Percentiles rank a stretch among this genome's conserved stretches.
These are phyloP conservation scores for Anthostomella pinea DNA, from an alignment of 2,329 filamentous ascomycete species.

Conservation along the genomic window DNA sequence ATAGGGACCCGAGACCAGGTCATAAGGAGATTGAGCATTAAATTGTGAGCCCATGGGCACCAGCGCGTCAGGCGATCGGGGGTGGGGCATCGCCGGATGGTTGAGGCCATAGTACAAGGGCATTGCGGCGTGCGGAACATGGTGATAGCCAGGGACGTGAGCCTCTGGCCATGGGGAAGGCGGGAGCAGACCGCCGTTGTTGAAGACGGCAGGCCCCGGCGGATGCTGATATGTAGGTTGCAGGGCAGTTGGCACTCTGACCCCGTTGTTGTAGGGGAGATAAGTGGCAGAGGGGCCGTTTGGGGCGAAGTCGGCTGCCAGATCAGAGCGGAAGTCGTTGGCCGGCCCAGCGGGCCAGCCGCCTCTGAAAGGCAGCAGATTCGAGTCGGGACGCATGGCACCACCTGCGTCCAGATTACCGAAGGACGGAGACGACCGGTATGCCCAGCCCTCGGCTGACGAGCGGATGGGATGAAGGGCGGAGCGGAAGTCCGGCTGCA, in stretches of 20 bases:
- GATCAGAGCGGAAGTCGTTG: constrained; percentile 17
- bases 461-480: constrained; percentile 15
- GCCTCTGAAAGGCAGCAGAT: constrained; percentile 11
- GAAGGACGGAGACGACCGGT: constrained; percentile 14
- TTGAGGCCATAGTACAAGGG: constrained; percentile 35
- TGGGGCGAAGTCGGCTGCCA: constrained; percentile 27
- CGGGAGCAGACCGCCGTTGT: constrained; percentile 37
- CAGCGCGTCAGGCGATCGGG: constrained; percentile 26
- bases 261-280: constrained; percentile 26
- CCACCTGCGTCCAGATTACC: constrained; percentile 15
- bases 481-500: constrained; percentile 22
- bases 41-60: constrained; percentile 23
- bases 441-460: constrained; percentile 21
- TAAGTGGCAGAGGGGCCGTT: constrained; percentile 23
- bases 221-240: constrained; percentile 36
- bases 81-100: constrained; percentile 18
- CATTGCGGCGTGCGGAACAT: constrained; percentile 30
- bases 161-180: constrained; percentile 38
- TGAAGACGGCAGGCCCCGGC: constrained; percentile 39
- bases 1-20: constrained; percentile 16
- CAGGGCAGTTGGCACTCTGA: constrained; percentile 29
- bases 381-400: constrained; percentile 17
- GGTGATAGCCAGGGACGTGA: constrained; percentile 31
- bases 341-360: constrained; percentile 19
- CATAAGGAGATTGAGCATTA: constrained; percentile 40